Conservation (phyloP, 768 basidiomycete genomes). For the Nevesoporus exiguus region DNA sequence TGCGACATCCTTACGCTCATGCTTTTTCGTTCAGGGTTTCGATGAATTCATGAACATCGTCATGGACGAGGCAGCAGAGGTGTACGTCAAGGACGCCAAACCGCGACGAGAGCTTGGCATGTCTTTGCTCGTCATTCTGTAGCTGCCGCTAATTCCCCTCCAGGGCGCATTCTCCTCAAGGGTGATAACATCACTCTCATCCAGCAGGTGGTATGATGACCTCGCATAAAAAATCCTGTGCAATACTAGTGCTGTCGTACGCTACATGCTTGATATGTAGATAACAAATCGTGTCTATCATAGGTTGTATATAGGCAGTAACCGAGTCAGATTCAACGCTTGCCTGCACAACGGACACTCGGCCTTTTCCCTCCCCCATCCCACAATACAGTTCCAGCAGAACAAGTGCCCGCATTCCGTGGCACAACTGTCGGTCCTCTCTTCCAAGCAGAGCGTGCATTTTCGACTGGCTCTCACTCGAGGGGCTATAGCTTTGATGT, state of each 20-base stretch:
- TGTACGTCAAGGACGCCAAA: slow-evolving; percentile 87
- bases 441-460: slow-evolving; percentile 84
- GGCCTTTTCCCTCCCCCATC: slow-evolving; percentile 87
- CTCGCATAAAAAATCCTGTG: slow-evolving; percentile 13
- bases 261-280: slow-evolving; percentile 15
- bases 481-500: slow-evolving; percentile 53
- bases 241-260: slow-evolving; percentile 17
- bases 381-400: slow-evolving; percentile 86
- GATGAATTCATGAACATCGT: slow-evolving; percentile 99
- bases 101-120: slow-evolving; percentile 80
- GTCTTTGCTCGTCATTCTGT: slow-evolving; percentile 21
- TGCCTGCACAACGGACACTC: slow-evolving; percentile 90
- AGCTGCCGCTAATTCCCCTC: neutral
- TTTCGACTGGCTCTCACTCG: slow-evolving; percentile 55
- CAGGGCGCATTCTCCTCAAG: slow-evolving; percentile 93
- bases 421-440: slow-evolving; percentile 74
- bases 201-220: slow-evolving; percentile 53
- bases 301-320: slow-evolving; percentile 83
- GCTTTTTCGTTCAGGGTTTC: slow-evolving; percentile 65
- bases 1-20: slow-evolving; percentile 23
- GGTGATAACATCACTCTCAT: slow-evolving; percentile 99
- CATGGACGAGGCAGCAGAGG: slow-evolving; percentile 89
- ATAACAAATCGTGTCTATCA: too few species aligned
- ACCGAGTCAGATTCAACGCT: slow-evolving; percentile 58
- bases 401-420: slow-evolving; percentile 91